Evolutionary conservation across 192 early-diverging fungal genomes (phyloP).

Genomic region (Linnemannia hyalina): DNA sequence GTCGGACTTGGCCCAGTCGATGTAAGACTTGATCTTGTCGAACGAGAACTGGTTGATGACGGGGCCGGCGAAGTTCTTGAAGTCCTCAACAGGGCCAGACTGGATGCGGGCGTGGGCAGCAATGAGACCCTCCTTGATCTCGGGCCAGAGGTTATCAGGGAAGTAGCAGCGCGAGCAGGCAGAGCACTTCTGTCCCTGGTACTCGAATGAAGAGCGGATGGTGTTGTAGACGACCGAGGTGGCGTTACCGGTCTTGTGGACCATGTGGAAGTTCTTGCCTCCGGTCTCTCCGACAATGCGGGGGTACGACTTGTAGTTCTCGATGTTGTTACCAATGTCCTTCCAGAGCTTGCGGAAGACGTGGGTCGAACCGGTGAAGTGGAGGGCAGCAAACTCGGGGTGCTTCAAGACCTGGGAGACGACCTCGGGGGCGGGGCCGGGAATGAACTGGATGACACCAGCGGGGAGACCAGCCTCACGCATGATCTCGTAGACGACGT

Average conservation of each 20-base stretch:
- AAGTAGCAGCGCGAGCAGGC: constrained; percentile 94
- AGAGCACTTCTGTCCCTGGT: constrained; percentile 99
- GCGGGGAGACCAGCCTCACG: constrained; percentile 96
- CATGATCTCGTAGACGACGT: constrained; percentile 90
- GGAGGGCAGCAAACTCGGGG: constrained; percentile 95
- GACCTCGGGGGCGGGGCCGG: constrained; percentile 88
- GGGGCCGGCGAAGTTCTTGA: constrained; percentile 86
- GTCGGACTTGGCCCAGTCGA: constrained; percentile 81
- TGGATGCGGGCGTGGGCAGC: constrained; percentile 82
- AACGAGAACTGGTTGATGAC: constrained; percentile 95
- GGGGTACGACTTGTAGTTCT: constrained; percentile 92
- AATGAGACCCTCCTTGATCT: constrained; percentile 78
- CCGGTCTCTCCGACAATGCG: constrained; percentile 99
- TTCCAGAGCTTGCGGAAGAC: constrained; percentile 97
- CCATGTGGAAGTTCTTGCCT: constrained; percentile 98
- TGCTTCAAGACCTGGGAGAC: constrained; percentile 84
- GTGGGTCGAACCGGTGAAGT: constrained; percentile 94
- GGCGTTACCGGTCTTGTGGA: constrained; percentile 86
- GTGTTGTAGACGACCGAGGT: constrained; percentile 88
- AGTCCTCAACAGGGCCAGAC: constrained; percentile 87
- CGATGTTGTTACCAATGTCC: constrained; percentile 92
- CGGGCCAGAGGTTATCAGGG: constrained; percentile 83
- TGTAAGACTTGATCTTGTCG: constrained; percentile 93
- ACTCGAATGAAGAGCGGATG: constrained; percentile 95
- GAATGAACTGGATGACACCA: constrained; percentile 98